These are phyloP conservation scores for Purshia tridentata DNA, from an alignment of 306 rosid species.

Conservation along the genomic window DNA sequence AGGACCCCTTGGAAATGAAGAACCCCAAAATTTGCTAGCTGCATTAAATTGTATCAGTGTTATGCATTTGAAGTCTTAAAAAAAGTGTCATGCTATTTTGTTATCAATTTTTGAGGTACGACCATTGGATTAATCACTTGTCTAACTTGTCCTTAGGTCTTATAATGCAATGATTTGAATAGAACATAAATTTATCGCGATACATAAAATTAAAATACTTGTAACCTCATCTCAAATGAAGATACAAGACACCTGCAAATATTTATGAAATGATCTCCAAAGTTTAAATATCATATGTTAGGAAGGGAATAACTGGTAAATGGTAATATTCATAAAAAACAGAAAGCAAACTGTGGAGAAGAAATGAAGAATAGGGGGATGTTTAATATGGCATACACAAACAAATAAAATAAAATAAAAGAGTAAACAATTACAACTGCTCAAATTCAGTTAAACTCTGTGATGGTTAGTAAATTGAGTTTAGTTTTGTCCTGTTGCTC, in stretches of 20 bases:
- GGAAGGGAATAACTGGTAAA: background rate
- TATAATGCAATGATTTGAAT: background rate
- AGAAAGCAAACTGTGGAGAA: background rate
- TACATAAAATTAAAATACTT: background rate
- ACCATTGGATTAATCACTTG: background rate
- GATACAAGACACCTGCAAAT: too few species aligned
- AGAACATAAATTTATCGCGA: background rate
- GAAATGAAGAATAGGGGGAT: background rate
- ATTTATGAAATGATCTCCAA: too few species aligned
- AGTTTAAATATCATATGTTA: too few species aligned
- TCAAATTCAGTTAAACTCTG: background rate
- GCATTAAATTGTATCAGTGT: conserved; percentile 33
- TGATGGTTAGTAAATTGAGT: background rate
- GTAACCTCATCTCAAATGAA: background rate
- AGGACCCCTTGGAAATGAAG: conserved; percentile 38
- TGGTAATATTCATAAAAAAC: background rate
- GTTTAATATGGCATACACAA: background rate
- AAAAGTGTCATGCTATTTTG: too few species aligned
- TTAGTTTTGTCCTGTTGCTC: background rate
- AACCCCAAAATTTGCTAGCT: conserved; percentile 56
- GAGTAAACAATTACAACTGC: background rate
- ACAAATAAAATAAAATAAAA: background rate
- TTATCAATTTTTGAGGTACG: background rate
- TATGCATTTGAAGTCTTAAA: background rate
- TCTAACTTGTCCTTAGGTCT: background rate